These are phyloP conservation scores for Tephrocybe sp. DNA, from an alignment of 768 basidiomycete genomes.

Conservation along the genomic window DNA sequence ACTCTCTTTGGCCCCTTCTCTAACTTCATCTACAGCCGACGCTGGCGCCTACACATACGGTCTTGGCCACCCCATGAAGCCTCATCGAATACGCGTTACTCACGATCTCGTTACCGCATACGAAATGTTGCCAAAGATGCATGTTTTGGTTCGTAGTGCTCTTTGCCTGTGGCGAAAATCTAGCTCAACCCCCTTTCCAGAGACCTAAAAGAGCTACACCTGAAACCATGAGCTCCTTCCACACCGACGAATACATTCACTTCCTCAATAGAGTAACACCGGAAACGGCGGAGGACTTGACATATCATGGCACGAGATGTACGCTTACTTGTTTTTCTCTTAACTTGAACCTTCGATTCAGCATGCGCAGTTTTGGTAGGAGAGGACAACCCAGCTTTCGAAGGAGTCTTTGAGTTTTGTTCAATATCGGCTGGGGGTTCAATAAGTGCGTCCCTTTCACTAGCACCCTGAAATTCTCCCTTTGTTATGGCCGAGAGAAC, in stretches of 20 bases:
- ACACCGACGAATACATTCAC: constrained; percentile 97
- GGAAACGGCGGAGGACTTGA: constrained; percentile 85
- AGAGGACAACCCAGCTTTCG: constrained; percentile 95
- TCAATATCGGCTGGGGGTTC: constrained; percentile 96
- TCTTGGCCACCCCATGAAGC: constrained; percentile 92
- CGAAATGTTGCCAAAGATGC: constrained; percentile 90
- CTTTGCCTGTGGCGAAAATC: not conserved
- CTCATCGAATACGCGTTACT: constrained; percentile 90
- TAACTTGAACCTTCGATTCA: not conserved
- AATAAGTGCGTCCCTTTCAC: constrained; percentile 54
- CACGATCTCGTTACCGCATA: constrained; percentile 91
- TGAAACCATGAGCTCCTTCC: constrained; percentile 85
- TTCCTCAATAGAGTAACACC: constrained; percentile 87
- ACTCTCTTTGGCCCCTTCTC: not conserved
- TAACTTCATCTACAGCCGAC: constrained; percentile 46
- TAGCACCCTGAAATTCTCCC: not conserved
- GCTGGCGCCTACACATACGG: constrained; percentile 78
- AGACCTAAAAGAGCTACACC: constrained; percentile 68
- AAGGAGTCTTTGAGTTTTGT: constrained; percentile 96
- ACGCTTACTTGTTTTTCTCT: not conserved
- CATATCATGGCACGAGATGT: constrained; percentile 86
- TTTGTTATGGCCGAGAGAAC: too few relatives aligned
- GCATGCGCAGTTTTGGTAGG: constrained; percentile 53
- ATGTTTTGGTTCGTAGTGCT: constrained; percentile 58
- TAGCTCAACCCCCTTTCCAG: constrained; percentile 32